Evolutionary conservation across 2,329 filamentous ascomycete genomes (phyloP), one percentile per base, ranked within the genome.

Genomic region (Colletotrichum tanaceti): DNA sequence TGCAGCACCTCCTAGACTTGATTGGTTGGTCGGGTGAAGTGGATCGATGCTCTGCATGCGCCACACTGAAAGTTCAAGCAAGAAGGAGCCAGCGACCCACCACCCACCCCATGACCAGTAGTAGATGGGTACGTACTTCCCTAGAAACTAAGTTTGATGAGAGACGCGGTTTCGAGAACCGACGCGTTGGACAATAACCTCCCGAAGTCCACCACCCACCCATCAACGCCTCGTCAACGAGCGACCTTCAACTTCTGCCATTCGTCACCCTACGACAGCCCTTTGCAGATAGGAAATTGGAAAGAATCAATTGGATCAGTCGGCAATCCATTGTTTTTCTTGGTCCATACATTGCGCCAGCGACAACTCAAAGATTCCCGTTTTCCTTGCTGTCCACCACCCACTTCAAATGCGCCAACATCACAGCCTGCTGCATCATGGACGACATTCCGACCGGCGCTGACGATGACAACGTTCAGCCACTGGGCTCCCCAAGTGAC

Each of bases 341-440:
- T 58, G 35, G 7, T 28, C 24, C 47, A 22, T 24, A n/a, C n/a
- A 14, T n/a, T n/a, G 10, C 14, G 18, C 24, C 14, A 38, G 28
- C 6, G 18, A 5, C 57, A 39, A 49, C 43, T 6, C 13, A 3
- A 13, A 28, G 14, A 16, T n/a, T 24, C 16, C 28, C 50, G 20
- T 18, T n/a, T 5, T 5, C 50, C 16, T 28, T 6, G 32, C 28
- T 1, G 11, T 6, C 20, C 49, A 39, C 38, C 38, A 43, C 58
- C 20, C 16, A 28, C 41, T 38, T 24, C 18, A n/a, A 39, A 49
- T 59, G 43, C 43, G 18, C n/a, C 16, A 18, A 39, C 32, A 49
- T 62, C 62, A 41, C 47, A 59, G 47, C 28, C 72, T 74, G 73
- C 76, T 75, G 46, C 6, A 11, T 35, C n/a, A 50, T 65, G 63